phyloP scores from a whole-genome alignment of 306 rosid species.

The Astragalus glycyphyllos region DNA sequence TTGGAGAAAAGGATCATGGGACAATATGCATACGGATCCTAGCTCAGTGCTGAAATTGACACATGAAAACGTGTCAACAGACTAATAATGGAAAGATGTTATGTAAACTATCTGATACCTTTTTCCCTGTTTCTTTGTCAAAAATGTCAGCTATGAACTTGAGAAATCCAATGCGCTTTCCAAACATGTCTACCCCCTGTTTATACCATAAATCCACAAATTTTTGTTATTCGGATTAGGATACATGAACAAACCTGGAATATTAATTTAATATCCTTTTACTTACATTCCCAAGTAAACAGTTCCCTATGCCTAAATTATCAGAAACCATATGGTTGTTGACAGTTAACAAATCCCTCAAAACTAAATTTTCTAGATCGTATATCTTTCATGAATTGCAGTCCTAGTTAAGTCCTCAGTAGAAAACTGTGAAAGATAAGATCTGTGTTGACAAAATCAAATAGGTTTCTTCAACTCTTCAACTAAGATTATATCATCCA shows the following conservation, averaged over 20 bases:
- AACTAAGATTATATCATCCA: too few relatives aligned
- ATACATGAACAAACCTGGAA: slow-evolving; percentile 6
- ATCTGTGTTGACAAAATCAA: slow-evolving; percentile 1
- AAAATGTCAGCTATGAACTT: slow-evolving; percentile 85
- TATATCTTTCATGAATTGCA: slow-evolving; percentile 6
- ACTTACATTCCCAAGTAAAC: slow-evolving; percentile 8
- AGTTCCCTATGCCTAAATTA: slow-evolving; percentile 5
- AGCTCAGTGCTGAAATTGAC: not conserved
- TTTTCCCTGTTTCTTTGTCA: slow-evolving; percentile 74
- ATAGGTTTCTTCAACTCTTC: not conserved
- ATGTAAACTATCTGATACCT: slow-evolving; percentile 54
- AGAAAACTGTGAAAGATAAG: slow-evolving; percentile 26
- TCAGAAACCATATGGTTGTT: slow-evolving; percentile 20
- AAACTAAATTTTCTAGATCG: slow-evolving; percentile 1
- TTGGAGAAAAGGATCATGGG: slow-evolving; percentile 1
- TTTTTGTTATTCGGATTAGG: not conserved
- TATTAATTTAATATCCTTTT: not conserved
- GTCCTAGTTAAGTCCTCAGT: slow-evolving; percentile 18
- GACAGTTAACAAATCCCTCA: slow-evolving; percentile 11
- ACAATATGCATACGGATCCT: slow-evolving; percentile 13
- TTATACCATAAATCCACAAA: slow-evolving; percentile 19
- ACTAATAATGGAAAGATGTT: slow-evolving; percentile 18
- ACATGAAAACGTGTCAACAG: slow-evolving; percentile 12
- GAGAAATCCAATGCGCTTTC: slow-evolving; percentile 82
- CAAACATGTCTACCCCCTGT: slow-evolving; percentile 96